Conservation (phyloP, 2,329 filamentous ascomycete species). For the Hortaea werneckii region DNA sequence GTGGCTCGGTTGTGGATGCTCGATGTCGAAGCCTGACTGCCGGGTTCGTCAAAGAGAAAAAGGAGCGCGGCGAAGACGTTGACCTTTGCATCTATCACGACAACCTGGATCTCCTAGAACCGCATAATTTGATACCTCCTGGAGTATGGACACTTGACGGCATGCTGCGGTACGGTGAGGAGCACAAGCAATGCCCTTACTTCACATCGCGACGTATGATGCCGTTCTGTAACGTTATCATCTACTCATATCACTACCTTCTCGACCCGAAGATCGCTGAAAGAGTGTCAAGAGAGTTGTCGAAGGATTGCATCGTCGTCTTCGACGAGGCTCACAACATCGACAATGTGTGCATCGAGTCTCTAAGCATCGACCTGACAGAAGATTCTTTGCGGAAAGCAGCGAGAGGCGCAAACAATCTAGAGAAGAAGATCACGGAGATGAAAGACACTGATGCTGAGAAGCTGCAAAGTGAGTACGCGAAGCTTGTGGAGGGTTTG, state of each 20-base stretch:
- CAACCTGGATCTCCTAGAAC: constrained; percentile 91
- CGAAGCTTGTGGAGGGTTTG: constrained; percentile 86
- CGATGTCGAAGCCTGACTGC: constrained; percentile 90
- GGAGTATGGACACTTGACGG: constrained; percentile 94
- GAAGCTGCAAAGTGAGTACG: constrained; percentile 89
- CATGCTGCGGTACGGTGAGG: constrained; percentile 78
- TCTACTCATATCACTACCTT: constrained; percentile 98
- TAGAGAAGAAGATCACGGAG: constrained; percentile 82
- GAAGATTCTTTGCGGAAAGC: constrained; percentile 90
- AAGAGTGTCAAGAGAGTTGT: constrained; percentile 85
- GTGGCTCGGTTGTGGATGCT: constrained; percentile 87
- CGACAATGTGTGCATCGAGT: constrained; percentile 98
- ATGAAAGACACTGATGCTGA: constrained; percentile 95
- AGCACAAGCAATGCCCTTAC: constrained; percentile 95
- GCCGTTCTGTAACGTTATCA: constrained; percentile 98
- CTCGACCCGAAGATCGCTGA: constrained; percentile 97
- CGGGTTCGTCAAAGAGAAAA: constrained; percentile 96
- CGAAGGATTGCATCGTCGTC: constrained; percentile 96
- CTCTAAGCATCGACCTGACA: constrained; percentile 89
- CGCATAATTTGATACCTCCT: constrained; percentile 86
- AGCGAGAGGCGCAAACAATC: constrained; percentile 76
- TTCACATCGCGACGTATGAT: constrained; percentile 97
- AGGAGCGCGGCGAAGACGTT: constrained; percentile 86
- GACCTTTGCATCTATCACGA: constrained; percentile 95
- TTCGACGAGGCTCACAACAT: constrained; percentile 99